These are phyloP conservation scores for Aspergillus conjunctus DNA, from an alignment of 495 filamentous ascomycete species.

Conservation along the genomic window DNA sequence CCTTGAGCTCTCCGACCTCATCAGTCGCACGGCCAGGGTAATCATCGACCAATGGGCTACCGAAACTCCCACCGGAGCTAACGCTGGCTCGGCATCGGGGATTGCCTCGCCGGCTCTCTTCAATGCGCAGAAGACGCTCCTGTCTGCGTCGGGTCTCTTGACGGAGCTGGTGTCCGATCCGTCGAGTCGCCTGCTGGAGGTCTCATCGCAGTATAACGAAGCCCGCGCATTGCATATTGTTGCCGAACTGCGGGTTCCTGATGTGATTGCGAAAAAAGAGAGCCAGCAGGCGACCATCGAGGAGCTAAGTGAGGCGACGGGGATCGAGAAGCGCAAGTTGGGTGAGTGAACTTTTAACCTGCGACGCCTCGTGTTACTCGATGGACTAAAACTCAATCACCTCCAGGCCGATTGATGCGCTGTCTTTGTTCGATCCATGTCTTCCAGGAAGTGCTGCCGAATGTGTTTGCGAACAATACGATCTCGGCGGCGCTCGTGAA, in stretches of 20 bases:
- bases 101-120: constrained; percentile 3
- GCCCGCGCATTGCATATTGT: constrained; percentile 11
- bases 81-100: not conserved
- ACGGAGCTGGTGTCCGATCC: constrained; percentile 15
- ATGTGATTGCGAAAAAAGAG: not conserved
- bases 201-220: constrained; percentile 11
- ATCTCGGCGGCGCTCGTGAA: constrained; percentile 33
- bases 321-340: constrained; percentile 9
- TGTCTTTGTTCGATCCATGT: constrained; percentile 39
- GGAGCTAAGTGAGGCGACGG: not conserved
- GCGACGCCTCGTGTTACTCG: not conserved
- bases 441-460: constrained; percentile 28
- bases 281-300: not conserved
- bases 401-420: constrained; percentile 27
- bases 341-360: not conserved
- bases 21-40: not conserved
- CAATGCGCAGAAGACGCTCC: constrained; percentile 8
- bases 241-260: constrained; percentile 7
- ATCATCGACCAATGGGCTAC: not conserved
- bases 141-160: not conserved
- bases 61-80: not conserved
- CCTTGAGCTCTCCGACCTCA: not conserved
- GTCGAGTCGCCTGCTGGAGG: constrained; percentile 8
- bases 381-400: not conserved
- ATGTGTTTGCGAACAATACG: constrained; percentile 38